These are phyloP conservation scores for Paecilomyces dactylethromorphus DNA, from an alignment of 2,329 filamentous ascomycete genomes.

Conservation along the genomic window DNA sequence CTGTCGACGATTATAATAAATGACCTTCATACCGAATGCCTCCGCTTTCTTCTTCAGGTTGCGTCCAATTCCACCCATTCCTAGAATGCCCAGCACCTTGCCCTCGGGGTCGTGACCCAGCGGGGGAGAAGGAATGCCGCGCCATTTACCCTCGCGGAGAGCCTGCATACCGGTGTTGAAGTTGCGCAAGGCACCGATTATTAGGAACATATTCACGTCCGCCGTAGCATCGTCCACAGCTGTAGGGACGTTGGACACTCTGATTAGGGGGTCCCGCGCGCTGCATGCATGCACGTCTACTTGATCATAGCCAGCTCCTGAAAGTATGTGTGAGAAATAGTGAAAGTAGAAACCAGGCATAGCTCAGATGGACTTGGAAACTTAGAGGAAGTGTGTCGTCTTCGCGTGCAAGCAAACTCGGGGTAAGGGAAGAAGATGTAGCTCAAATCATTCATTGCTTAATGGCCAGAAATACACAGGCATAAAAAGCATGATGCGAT, in stretches of 20 bases:
- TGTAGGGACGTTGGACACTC: slow-evolving; percentile 74
- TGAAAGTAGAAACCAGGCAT: background rate
- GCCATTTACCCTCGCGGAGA: slow-evolving; percentile 63
- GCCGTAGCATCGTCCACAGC: slow-evolving; percentile 79
- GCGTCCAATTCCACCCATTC: slow-evolving; percentile 79
- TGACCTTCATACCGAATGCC: slow-evolving; percentile 67
- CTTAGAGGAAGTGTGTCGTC: too few species aligned
- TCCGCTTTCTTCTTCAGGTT: slow-evolving; percentile 69
- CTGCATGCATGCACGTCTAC: slow-evolving; percentile 69
- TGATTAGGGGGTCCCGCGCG: slow-evolving; percentile 50
- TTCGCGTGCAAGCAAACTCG: too few species aligned
- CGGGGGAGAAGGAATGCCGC: slow-evolving; percentile 47
- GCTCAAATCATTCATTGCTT: background rate
- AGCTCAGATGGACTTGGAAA: background rate
- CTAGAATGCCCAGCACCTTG: slow-evolving; percentile 72
- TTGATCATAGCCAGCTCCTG: slow-evolving; percentile 80
- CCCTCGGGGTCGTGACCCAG: slow-evolving; percentile 72
- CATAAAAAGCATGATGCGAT: background rate
- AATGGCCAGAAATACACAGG: background rate
- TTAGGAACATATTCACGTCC: slow-evolving; percentile 72
- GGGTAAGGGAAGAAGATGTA: background rate
- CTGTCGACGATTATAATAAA: slow-evolving; percentile 66
- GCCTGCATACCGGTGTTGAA: slow-evolving; percentile 61
- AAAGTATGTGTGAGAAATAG: background rate
- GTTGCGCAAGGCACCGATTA: slow-evolving; percentile 71